Evolutionary conservation across 139 green algal species (phyloP).

Genomic region (Tetradesmus lagerheimii): DNA sequence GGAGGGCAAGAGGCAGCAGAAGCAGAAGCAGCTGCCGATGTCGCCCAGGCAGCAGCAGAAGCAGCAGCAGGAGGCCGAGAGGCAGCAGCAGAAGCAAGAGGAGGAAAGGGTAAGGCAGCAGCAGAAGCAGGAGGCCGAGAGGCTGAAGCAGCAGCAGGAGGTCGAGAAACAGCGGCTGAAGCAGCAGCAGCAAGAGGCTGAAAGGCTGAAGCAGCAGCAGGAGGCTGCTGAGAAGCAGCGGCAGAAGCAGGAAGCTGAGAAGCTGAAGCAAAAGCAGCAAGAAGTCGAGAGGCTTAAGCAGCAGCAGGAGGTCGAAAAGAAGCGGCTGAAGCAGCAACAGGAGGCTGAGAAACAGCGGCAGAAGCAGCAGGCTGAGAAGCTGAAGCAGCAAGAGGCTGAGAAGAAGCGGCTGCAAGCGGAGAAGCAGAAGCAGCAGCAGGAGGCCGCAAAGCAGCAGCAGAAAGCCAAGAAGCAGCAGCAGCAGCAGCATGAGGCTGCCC

Average conservation of each 20-base stretch:
- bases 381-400: not conserved
- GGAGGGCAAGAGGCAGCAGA: no score
- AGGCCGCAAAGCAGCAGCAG: not conserved
- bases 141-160: not conserved
- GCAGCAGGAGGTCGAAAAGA: not conserved
- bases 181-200: constrained; percentile 12
- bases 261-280: not conserved
- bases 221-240: not conserved
- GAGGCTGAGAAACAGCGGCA: not conserved
- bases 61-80: no score
- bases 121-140: not conserved
- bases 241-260: not conserved
- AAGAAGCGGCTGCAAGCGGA: no score
- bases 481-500: not conserved
- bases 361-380: not conserved
- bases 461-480: not conserved
- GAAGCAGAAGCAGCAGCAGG: not conserved
- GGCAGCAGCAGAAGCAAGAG: no score
- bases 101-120: not conserved
- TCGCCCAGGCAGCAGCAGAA: no score
- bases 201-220: not conserved
- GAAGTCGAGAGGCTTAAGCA: not conserved
- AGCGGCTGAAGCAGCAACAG: not conserved
- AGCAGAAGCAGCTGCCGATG: no score
- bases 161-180: not conserved